A percentile compares a stretch with the other conserved stretches of the same genome.
phyloP scores from a whole-genome alignment of 495 filamentous ascomycete genomes.

The Neurospora sublineolata region DNA sequence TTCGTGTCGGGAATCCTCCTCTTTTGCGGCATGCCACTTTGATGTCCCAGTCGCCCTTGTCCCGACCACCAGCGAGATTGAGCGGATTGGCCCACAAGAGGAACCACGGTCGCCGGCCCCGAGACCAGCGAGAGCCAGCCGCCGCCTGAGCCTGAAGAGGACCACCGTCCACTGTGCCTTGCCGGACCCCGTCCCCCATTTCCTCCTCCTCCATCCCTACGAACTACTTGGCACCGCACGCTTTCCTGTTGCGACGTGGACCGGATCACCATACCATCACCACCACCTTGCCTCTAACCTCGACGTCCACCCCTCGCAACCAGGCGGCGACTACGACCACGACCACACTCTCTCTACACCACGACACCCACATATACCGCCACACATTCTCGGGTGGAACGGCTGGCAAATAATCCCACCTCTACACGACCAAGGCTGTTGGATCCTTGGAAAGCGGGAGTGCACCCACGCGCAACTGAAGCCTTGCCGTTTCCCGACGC shows the following conservation, averaged over 20 bases:
- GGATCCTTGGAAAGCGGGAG: neutral
- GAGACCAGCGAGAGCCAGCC: neutral
- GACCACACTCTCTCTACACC: neutral
- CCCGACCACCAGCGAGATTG: constrained; percentile 20
- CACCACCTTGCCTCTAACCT: neutral
- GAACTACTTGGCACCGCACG: neutral
- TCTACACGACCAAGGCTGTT: neutral
- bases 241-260: neutral
- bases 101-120: constrained; percentile 2
- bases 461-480: neutral
- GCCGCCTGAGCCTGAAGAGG: neutral
- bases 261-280: neutral
- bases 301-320: neutral
- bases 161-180: neutral
- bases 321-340: neutral
- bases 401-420: neutral
- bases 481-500: neutral
- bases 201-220: neutral
- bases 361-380: neutral
- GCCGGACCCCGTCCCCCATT: neutral
- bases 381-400: neutral
- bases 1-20: constrained; percentile 15
- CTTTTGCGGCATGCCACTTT: constrained; percentile 26
- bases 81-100: constrained; percentile 17
- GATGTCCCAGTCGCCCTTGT: constrained; percentile 20